Base-by-base conservation (phyloP, 495 filamentous ascomycete species). In the Xylaria bambusicola region DNA sequence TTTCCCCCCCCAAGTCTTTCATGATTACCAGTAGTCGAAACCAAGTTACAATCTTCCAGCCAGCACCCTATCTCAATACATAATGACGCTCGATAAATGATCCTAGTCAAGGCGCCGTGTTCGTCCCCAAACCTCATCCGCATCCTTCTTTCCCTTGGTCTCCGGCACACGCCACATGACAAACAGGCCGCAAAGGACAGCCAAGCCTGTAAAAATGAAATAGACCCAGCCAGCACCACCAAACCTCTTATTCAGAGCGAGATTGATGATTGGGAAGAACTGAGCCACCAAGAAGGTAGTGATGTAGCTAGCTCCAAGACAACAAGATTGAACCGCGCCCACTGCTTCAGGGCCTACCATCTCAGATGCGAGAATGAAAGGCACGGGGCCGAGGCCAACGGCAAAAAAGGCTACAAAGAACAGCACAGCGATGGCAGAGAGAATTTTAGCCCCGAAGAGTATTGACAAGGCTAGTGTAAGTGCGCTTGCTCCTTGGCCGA, bases 251-350 rank as follows among this genome's bases (percentile, higher is more conserved):
- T 84, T 84, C 51, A 97, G 72, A 0, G 78, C 80, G 59, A 85
- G 77, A 64, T 96, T 94, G 58, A 94, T 75, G 41, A 95, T 80
- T 0, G 93, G 93, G 80, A 97, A 97, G 72, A 95, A 93, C 66
- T 94, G 91, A 1, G 92, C 91, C 1, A 98, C 92, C 7, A 92
- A 64, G 70, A 96, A 98, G 0, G 95, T 98, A 1, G 92, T 89
- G 24, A 90, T 79, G 84, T 94, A 98, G 73, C 91, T 98, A 2
- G 90, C 88, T 0, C 87, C 89, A 33, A 98, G 72, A 0, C 88
- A 90, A 77, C 89, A 90, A 33, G 84, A 88, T 72, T 98, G 94
- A 4, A 90, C 87, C 0, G 93, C 91, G 0, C 92, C 93, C 0
- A 97, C 91, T 0, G 93, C 93, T 63, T 93, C 89, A 2, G 89